Percentiles rank a stretch among this genome's conserved stretches.
phyloP scores from a whole-genome alignment of 1,139 yeast species.

The Geotrichum fermentans region DNA sequence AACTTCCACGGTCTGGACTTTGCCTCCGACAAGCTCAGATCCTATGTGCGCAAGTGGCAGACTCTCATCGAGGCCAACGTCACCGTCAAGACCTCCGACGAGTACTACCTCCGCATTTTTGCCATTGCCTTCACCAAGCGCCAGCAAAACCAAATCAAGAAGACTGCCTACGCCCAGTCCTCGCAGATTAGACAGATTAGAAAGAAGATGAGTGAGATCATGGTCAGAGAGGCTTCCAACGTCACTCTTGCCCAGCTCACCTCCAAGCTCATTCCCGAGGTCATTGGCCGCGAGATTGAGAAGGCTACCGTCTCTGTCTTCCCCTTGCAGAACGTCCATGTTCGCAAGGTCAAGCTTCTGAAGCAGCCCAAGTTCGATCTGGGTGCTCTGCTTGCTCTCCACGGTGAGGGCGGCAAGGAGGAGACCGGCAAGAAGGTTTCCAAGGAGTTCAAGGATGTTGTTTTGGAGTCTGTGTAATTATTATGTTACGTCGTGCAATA shows the following conservation, averaged over 20 bases:
- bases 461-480: conserved; percentile 80
- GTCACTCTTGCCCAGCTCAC: conserved; percentile 83
- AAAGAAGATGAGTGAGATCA: conserved; percentile 82
- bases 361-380: conserved; percentile 89
- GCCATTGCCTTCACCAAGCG: conserved; percentile 92
- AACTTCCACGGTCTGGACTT: conserved; percentile 94
- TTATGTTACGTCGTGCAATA: too few species aligned
- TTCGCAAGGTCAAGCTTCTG: conserved; percentile 86
- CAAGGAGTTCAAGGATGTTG: conserved; percentile 85
- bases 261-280: conserved; percentile 85
- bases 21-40: conserved; percentile 86
- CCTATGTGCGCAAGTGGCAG: conserved; percentile 92
- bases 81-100: conserved; percentile 88
- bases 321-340: conserved; percentile 89
- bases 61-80: conserved; percentile 86
- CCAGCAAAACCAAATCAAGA: conserved; percentile 83
- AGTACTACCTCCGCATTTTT: conserved; percentile 81
- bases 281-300: conserved; percentile 85
- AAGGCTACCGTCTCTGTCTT: conserved; percentile 77
- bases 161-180: conserved; percentile 85
- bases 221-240: conserved; percentile 79
- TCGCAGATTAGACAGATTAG: conserved; percentile 83
- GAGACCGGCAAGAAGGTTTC: conserved; percentile 89
- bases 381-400: conserved; percentile 82
- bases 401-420: conserved; percentile 77